phyloP scores from a whole-genome alignment of 1,284 basidiomycete genomes.

The Exobasidium rhododendri region DNA sequence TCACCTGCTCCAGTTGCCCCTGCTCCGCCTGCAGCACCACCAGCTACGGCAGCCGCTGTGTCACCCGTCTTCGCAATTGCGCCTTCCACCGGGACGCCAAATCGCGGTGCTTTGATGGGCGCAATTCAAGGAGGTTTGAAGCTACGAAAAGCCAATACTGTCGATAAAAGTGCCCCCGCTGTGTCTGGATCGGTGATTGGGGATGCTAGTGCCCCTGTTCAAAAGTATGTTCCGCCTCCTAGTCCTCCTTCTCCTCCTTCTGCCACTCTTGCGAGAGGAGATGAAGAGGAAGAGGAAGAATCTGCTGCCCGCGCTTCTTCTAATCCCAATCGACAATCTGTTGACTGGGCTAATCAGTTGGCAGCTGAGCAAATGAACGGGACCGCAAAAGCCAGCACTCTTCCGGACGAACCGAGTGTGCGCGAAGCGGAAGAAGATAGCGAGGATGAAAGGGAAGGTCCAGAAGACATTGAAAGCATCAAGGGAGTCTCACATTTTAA shows the following conservation, averaged over 20 bases:
- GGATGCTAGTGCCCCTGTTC: slow-evolving; percentile 68
- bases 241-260: slow-evolving; percentile 21
- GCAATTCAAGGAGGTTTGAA: slow-evolving; percentile 78
- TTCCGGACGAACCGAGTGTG: slow-evolving; percentile 61
- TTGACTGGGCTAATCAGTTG: slow-evolving; percentile 87
- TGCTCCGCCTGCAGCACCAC: slow-evolving; percentile 56
- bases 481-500: background rate
- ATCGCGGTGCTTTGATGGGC: slow-evolving; percentile 69
- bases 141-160: slow-evolving; percentile 75
- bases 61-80: slow-evolving; percentile 43
- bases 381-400: slow-evolving; percentile 44
- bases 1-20: slow-evolving; percentile 55
- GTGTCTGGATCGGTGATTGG: slow-evolving; percentile 74
- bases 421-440: slow-evolving; percentile 64
- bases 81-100: slow-evolving; percentile 56
- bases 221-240: slow-evolving; percentile 51
- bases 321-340: slow-evolving; percentile 69
- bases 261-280: slow-evolving; percentile 21
- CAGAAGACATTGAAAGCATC: slow-evolving; percentile 19
- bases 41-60: slow-evolving; percentile 32
- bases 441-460: slow-evolving; percentile 35
- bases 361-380: slow-evolving; percentile 66
- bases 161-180: slow-evolving; percentile 72
- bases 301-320: slow-evolving; percentile 46
- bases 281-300: slow-evolving; percentile 35